Percentiles rank a stretch among this genome's conserved stretches.
Evolutionary conservation across 2,329 filamentous ascomycete species (phyloP).

Genomic region (Aspergillus neotritici): DNA sequence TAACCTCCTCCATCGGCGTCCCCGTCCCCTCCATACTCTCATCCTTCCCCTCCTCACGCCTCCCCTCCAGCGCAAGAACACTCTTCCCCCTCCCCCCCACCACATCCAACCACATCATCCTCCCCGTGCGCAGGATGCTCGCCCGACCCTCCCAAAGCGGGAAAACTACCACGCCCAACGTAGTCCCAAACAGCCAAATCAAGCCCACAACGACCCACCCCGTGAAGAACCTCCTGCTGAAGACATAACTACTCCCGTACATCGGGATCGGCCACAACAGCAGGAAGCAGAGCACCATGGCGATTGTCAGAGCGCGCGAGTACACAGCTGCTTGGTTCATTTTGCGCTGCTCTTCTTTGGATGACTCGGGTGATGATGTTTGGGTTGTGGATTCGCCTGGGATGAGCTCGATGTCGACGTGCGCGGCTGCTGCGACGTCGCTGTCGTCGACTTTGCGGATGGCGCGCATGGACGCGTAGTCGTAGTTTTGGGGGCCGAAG

Average conservation of each 20-base stretch:
- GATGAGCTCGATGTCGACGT: slow-evolving; percentile 61
- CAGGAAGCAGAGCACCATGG: slow-evolving; percentile 64
- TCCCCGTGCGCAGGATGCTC: slow-evolving; percentile 58
- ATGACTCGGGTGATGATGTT: slow-evolving; percentile 35
- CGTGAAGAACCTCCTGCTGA: slow-evolving; percentile 74
- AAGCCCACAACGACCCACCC: slow-evolving; percentile 74
- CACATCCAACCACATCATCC: slow-evolving; percentile 58
- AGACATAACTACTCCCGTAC: slow-evolving; percentile 77
- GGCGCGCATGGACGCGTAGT: slow-evolving; percentile 75
- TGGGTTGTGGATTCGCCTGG: slow-evolving; percentile 45
- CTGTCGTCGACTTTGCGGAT: slow-evolving; percentile 76
- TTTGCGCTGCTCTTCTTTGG: slow-evolving; percentile 44
- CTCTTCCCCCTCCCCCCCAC: slow-evolving; percentile 32
- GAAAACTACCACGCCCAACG: slow-evolving; percentile 70
- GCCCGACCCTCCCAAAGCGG: slow-evolving; percentile 72
- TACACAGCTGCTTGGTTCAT: slow-evolving; percentile 51
- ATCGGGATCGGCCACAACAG: slow-evolving; percentile 90
- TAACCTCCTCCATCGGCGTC: slow-evolving; percentile 11
- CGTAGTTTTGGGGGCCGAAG: slow-evolving; percentile 70
- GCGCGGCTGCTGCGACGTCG: slow-evolving; percentile 59
- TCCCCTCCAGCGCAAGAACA: slow-evolving; percentile 26
- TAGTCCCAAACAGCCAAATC: slow-evolving; percentile 70
- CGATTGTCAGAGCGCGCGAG: slow-evolving; percentile 53
- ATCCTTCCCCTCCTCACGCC: slow-evolving; percentile 32
- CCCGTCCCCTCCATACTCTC: neutral